Evolutionary conservation across 2,329 filamentous ascomycete genomes (phyloP), one percentile per base, ranked within the genome.

Genomic region (Plenodomus lindquistii): DNA sequence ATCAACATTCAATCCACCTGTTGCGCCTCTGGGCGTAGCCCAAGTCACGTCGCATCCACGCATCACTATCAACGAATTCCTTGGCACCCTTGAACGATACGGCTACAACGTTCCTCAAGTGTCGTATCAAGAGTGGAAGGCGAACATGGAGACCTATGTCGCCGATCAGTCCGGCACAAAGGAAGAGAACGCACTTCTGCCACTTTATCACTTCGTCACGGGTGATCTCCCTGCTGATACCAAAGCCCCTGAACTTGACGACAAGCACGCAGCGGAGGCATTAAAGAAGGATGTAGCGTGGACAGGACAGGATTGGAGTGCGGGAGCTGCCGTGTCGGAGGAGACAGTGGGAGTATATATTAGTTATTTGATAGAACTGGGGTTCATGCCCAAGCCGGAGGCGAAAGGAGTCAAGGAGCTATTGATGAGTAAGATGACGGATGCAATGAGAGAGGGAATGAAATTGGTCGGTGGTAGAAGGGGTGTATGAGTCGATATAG

Each of bases 1-100:
- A 0, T 79, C 86, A 4, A 81, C 85, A 0, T 79, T 95, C 60
- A 81, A 86, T 64, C 85, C 85, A 0, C 79, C 84, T 1, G 59
- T 69, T n/a, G 59, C 65, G 11, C 76, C 77, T 2, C 72, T 84
- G 2, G 77, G 81, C 50, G 89, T 96, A 4, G 81, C 85, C 1
- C 90, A 96, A 59, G 85, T 94, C 40, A 95, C 91, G 1, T 83
- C 83, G 2, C 89, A 92, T 69, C 91, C 91, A 2, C 81, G 90
- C 15, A 81, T 94, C 35, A 84, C 84, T 2, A 86, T 92, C 79
- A 90, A 87, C 73, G 81, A 90, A 67, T 96, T 85, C 73, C 79
- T 94, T n/a, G 81, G 81, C 17, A 78, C 82, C 0, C 78, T 96
- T 7, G 80, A 86, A 65, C 79, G 77, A 17, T 95, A 89, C 67